A percentile compares a stretch with the other conserved stretches of the same genome.
These are phyloP conservation scores for Hanseniaspora thailandica DNA, from an alignment of 805 yeast species.

Conservation along the genomic window DNA sequence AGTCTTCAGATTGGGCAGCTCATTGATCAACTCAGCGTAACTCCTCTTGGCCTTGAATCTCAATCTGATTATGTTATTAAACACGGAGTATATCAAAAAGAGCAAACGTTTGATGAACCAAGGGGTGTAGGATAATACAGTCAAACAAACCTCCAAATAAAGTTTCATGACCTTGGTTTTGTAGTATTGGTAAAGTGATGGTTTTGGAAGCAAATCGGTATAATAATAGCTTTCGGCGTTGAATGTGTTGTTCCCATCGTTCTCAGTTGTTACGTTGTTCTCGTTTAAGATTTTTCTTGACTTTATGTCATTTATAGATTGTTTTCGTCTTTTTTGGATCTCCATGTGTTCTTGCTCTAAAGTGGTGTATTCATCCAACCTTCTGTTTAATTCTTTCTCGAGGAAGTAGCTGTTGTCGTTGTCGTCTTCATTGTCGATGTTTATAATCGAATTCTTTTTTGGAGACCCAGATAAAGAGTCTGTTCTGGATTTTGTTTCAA, in stretches of 20 bases:
- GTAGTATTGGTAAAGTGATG: conserved; percentile 7
- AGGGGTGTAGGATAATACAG: conserved; percentile 4
- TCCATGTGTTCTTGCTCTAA: conserved; percentile 3
- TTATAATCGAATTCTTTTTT: background rate
- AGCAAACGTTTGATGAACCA: background rate
- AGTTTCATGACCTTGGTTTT: conserved; percentile 7
- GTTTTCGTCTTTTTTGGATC: background rate
- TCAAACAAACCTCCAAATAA: conserved; percentile 8
- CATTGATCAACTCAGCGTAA: conserved; percentile 25
- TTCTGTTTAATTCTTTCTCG: background rate
- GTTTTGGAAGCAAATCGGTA: background rate
- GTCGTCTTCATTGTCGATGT: background rate
- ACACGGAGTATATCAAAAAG: background rate
- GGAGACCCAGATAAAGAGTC: background rate
- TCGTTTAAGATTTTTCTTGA: background rate
- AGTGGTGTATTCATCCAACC: background rate
- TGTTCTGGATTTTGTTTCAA: background rate
- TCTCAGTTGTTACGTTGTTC: background rate
- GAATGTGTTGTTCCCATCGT: background rate
- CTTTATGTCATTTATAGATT: background rate
- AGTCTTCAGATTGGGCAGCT: conserved; percentile 40
- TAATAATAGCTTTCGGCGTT: conserved; percentile 1
- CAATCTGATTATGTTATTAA: background rate
- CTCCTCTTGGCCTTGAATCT: conserved; percentile 7
- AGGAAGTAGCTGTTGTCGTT: background rate